Base-by-base conservation (phyloP, 2,329 filamentous ascomycete species). In the Ascochyta pisi region DNA sequence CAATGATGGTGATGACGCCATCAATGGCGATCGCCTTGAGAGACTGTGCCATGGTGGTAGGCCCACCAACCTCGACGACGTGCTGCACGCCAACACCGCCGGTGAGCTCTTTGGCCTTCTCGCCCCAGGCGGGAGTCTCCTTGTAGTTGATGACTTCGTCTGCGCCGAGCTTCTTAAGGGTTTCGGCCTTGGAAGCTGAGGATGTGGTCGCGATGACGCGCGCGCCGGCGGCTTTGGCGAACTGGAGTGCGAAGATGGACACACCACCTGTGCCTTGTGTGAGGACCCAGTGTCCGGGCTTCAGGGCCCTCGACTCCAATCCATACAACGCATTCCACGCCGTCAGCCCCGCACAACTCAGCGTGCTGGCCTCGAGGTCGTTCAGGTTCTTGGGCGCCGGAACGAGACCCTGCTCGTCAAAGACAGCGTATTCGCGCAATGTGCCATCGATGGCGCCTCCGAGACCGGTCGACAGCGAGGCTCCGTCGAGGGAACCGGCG, bases 261-360 rank as follows among this genome's bases (percentile, higher is more conserved):
- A 90, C 88, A 54, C 88, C 88, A 19, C 88, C 88, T 0, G 87
- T 90, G n/a, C 88, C 88, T 73, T 90, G 86, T 1, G 86, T 86
- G 31, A 91, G 79, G 3, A 91, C 86, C 48, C 70, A 78, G 15
- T 77, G 69, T 5, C 76, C 75, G 8, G 71, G 69, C 59, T 76
- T 76, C 27, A 76, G 51, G 6, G 66, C 65, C 53, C 69, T 70
- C 39, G 73, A 72, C 61, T 77, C 69, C 4, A 84, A 63, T 10
- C 82, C 82, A 59, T 82, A 83, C 6, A 84, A 72, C 0, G 78
- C 80, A 63, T 84, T 84, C 82, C 82, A 84, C 0, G 82, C 81
- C 1, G 76, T 77, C 27, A 77, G 55, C 1, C 68, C 74, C 13
- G 74, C 73, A 61, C 82, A 84, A 19, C 76, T 73, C 23, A 84